Base-by-base conservation (phyloP, 768 basidiomycete species). In the Lactarius akahatsu region DNA sequence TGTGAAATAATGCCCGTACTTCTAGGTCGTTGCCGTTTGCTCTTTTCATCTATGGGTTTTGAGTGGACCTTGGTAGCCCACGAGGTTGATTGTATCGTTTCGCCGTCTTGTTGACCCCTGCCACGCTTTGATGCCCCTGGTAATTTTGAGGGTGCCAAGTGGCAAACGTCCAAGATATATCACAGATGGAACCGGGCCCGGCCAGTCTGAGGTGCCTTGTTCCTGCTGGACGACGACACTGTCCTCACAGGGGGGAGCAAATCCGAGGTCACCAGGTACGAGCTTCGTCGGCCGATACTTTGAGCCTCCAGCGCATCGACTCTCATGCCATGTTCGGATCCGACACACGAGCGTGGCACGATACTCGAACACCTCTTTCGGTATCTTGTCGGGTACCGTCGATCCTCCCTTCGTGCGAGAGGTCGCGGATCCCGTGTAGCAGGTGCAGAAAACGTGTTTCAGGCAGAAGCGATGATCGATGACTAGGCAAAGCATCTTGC, bases 41-140 rank as follows among this genome's bases (percentile, higher is more conserved):
- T 52, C 50, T 26, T 26, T 28, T 52, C 26, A 28, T 28, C 26
- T 13, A 28, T 28, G 50, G 50, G 2, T 26, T 26, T 52, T 52
- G 13, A 26, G 50, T 26, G 47, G 47, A 13, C 47, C 11, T 13
- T 23, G 47, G 23, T 10, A 26, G 13, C 50, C 23, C 50, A 52
- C 26, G 50, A 52, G 50, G 47, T 13, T 50, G 47, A n/a, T 23
- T 23, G 47, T 23, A 23, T 23, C 47, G 1, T 50, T 23, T 13
- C 23, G 11, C 4, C 23, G 4, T 23, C 23, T 50, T 3, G 11
- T 4, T 15, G 10, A 11, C 45, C 50, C 50, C 50, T 52, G 50
- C 50, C 50, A 52, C n/a, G 23, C 50, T 15, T 26, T 52, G 50
- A 52, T 52, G 50, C 50, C 50, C 50, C 50, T 52, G 26, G 26